Conservation (phyloP, 2,329 filamentous ascomycete species). For the Trichoderma cornu-damae region DNA sequence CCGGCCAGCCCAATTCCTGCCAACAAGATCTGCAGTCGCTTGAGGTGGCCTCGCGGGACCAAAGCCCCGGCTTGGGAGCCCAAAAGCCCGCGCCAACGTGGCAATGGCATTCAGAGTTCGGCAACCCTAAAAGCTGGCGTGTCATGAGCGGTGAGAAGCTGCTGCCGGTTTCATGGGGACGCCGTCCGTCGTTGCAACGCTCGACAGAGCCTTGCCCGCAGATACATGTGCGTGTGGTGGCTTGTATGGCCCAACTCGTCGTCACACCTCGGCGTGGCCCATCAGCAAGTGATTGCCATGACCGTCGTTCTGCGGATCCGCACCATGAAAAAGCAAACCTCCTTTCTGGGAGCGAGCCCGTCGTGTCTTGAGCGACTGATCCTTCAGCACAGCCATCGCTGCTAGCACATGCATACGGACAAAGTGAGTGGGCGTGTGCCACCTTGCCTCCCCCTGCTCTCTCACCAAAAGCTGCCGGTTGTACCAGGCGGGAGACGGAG, state of each 20-base stretch:
- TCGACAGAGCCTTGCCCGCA: conserved; percentile 10
- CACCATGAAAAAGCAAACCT: neutral
- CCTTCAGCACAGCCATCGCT: neutral
- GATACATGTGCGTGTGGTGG: conserved; percentile 15
- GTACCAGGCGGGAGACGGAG: conserved; percentile 7
- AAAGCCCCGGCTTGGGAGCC: neutral
- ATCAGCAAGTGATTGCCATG: conserved; percentile 11
- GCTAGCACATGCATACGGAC: conserved; percentile 14
- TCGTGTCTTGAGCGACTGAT: neutral
- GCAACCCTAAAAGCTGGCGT: neutral
- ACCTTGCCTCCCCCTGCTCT: conserved; percentile 1
- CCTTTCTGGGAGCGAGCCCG: conserved; percentile 6
- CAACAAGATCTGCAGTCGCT: conserved; percentile 13
- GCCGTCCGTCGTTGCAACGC: conserved; percentile 4
- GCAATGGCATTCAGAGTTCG: conserved; percentile 8
- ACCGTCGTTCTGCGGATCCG: conserved; percentile 15
- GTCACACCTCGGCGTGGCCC: conserved; percentile 15
- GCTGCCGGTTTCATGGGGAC: conserved; percentile 4
- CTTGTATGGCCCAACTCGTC: conserved; percentile 11
- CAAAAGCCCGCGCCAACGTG: conserved; percentile 14
- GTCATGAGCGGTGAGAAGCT: conserved; percentile 16
- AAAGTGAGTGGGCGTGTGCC: conserved; percentile 7
- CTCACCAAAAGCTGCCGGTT: conserved; percentile 16
- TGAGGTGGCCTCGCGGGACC: conserved; percentile 1
- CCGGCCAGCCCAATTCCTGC: neutral